These are phyloP conservation scores for Umbelopsis isabellina DNA, from an alignment of 192 early-diverging fungal species.

Conservation along the genomic window DNA sequence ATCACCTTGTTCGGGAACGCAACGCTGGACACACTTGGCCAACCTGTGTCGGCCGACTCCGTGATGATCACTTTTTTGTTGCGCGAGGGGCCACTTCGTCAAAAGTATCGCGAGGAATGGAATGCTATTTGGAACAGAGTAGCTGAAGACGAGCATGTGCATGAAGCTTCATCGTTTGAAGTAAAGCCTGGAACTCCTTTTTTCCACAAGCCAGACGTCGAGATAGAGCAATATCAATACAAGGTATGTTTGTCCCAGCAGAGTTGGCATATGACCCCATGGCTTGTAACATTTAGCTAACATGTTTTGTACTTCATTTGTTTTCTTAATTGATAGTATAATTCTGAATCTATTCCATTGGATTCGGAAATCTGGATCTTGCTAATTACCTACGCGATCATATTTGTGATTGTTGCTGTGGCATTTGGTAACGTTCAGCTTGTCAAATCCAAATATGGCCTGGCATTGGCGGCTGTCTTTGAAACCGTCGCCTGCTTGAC, in stretches of 20 bases:
- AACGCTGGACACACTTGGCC: constrained; percentile 18
- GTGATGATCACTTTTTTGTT: constrained; percentile 61
- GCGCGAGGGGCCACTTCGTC: constrained; percentile 23
- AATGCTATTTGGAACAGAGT: constrained; percentile 25
- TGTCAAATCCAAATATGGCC: constrained; percentile 76
- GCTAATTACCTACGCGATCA: constrained; percentile 53
- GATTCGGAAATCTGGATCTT: constrained; percentile 17
- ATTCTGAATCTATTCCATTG: constrained; percentile 22
- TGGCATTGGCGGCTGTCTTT: constrained; percentile 70
- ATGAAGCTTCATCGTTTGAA: background rate
- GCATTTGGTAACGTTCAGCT: constrained; percentile 67
- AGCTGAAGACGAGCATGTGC: background rate
- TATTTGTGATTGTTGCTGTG: constrained; percentile 72
- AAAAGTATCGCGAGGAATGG: constrained; percentile 24
- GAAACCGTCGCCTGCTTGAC: constrained; percentile 64
- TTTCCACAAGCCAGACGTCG: background rate
- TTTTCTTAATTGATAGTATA: constrained; percentile 5
- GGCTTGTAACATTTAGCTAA: background rate
- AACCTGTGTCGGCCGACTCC: constrained; percentile 45
- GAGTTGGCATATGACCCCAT: background rate
- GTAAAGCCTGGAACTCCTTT: background rate
- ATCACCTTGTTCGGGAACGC: constrained; percentile 31
- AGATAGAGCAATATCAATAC: background rate
- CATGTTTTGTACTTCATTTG: background rate
- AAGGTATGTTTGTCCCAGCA: background rate